Evolutionary conservation across 208 protist species (phyloP).

Genomic region (Leishmania martiniquensis): DNA sequence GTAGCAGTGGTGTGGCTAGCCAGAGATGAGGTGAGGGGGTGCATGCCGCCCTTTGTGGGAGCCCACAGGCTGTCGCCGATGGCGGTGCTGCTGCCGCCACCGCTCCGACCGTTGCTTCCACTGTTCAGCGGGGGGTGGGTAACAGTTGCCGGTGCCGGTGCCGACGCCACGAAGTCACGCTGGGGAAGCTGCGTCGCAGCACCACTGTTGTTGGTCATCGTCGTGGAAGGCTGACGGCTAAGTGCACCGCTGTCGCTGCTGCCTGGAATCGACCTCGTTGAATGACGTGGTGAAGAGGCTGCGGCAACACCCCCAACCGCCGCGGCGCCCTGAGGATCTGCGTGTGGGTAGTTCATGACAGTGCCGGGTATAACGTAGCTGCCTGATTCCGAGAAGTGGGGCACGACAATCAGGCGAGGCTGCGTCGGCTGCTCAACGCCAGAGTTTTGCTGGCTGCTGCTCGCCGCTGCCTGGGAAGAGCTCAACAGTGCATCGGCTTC

Average conservation of each 20-base stretch:
- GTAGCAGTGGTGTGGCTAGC: neutral
- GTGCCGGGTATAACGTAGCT: constrained; percentile 23
- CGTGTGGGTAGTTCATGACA: constrained; percentile 15
- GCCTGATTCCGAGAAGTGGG: constrained; percentile 18
- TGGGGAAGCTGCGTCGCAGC: neutral
- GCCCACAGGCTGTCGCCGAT: constrained; percentile 29
- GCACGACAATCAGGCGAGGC: constrained; percentile 26
- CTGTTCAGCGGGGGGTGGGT: constrained; percentile 21
- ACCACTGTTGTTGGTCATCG: neutral
- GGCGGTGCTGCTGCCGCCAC: constrained; percentile 9
- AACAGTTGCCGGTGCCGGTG: constrained; percentile 26
- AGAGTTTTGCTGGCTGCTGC: neutral
- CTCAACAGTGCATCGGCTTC: constrained; percentile 14
- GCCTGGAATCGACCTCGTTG: neutral
- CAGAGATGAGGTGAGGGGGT: constrained; percentile 15
- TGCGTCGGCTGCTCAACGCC: constrained; percentile 3
- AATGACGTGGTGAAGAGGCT: neutral
- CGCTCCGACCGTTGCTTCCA: constrained; percentile 6
- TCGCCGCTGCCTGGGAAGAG: constrained; percentile 1
- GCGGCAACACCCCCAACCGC: neutral
- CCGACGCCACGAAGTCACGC: neutral
- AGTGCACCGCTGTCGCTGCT: constrained; percentile 5
- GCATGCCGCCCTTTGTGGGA: neutral
- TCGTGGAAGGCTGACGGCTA: neutral
- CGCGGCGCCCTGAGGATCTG: neutral